Conservation (phyloP, 1,139 yeast genomes). For the Pneumocystis carinii region DNA sequence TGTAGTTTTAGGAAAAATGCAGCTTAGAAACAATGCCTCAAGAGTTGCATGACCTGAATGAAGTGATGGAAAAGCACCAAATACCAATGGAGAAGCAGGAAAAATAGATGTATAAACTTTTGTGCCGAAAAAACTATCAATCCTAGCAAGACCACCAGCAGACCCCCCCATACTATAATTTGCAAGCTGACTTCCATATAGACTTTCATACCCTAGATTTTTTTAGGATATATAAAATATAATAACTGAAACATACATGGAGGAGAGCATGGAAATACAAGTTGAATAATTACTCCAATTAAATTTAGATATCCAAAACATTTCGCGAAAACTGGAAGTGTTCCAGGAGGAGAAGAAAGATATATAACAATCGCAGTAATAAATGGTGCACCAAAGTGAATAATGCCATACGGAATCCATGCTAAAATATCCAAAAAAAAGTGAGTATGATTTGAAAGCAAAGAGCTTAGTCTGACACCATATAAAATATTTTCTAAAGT, state of each 20-base stretch:
- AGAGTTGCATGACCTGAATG: conserved; percentile 57
- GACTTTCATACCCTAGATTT: conserved; percentile 47
- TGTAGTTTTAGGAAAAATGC: conserved; percentile 25
- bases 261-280: conserved; percentile 86
- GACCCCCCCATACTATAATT: conserved; percentile 84
- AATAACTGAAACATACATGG: conserved; percentile 39
- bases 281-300: conserved; percentile 67
- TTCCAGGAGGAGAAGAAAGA: conserved; percentile 84
- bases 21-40: conserved; percentile 34
- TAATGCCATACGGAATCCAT: conserved; percentile 89
- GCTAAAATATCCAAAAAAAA: conserved; percentile 66
- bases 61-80: conserved; percentile 95
- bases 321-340: conserved; percentile 74
- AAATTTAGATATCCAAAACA: conserved; percentile 97
- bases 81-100: conserved; percentile 75
- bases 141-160: conserved; percentile 91
- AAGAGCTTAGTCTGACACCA: conserved; percentile 82
- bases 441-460: conserved; percentile 61
- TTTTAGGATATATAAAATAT: neutral
- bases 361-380: conserved; percentile 67
- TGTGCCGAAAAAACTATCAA: conserved; percentile 64
- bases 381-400: conserved; percentile 83
- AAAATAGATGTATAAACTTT: conserved; percentile 81
- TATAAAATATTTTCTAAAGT: conserved; percentile 86
- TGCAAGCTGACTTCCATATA: conserved; percentile 80